Base-by-base conservation (phyloP, 2,329 filamentous ascomycete species). In the Verruconis gallopava region DNA sequence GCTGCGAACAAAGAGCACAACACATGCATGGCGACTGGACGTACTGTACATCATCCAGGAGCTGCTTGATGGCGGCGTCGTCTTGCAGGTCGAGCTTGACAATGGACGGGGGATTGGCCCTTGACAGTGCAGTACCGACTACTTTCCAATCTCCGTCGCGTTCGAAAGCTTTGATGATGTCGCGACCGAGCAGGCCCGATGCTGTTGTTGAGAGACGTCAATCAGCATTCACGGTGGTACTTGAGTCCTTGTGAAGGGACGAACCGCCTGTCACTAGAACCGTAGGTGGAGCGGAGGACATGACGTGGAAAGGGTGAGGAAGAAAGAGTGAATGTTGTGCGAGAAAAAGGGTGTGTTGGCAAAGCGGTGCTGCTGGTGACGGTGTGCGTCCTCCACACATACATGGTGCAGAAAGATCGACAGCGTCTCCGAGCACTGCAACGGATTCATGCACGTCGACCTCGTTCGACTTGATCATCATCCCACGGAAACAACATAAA, bases 181-280 rank as follows among this genome's bases (percentile, higher is more conserved):
- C 77, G 34, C 85, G 75, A 38, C 88, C 86, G 2, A 94, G 72
- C 9, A 93, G 71, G 42, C 86, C 86, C 15, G 82, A 89, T 28
- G 85, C 59, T 63, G 13, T 21, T n/a, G n/a, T n/a, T n/a, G n/a
- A n/a, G 22, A 33, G 25, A 14, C n/a, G 43, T 14, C 37, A 40
- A 37, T n/a, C n/a, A n/a, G n/a, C n/a, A n/a, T n/a, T n/a, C n/a
- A n/a, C n/a, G n/a, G n/a, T n/a, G n/a, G n/a, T n/a, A n/a, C n/a
- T n/a, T n/a, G n/a, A n/a, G n/a, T n/a, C n/a, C 21, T 33, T n/a
- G 33, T 38, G 33, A 14, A 19, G 14, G 15, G 28, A 34, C 44
- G 44, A 55, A 62, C 60, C 85, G 44, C 86, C 86, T 4, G 86
- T 94, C 43, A 94, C 66, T 19, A 94, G 68, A 6, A 74, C 85